phyloP scores from a whole-genome alignment of 2,329 filamentous ascomycete species.

The Arthroderma uncinatum region DNA sequence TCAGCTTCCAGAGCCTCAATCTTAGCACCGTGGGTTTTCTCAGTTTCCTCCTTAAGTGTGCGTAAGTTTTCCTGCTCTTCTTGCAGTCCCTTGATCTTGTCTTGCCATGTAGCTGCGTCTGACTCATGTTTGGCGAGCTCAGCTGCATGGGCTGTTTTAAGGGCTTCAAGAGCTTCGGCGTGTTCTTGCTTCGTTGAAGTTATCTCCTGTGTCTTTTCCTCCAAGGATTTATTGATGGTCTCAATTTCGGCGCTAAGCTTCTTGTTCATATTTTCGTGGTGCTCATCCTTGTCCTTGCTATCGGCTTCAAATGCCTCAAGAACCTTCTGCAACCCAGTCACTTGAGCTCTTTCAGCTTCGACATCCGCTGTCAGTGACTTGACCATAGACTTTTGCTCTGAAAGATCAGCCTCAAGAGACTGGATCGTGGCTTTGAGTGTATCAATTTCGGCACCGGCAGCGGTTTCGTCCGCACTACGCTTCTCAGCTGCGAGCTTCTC shows the following conservation, averaged over 20 bases:
- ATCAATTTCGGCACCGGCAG: slow-evolving; percentile 12
- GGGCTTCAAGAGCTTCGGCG: slow-evolving; percentile 22
- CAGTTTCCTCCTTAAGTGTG: slow-evolving; percentile 8
- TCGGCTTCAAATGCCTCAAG: slow-evolving; percentile 29
- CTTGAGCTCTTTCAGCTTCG: slow-evolving; percentile 20
- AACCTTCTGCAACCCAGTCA: slow-evolving; percentile 28
- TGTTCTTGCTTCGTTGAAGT: slow-evolving; percentile 25
- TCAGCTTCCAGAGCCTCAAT: slow-evolving; percentile 13
- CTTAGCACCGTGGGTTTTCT: slow-evolving; percentile 11
- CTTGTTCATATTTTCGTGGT: slow-evolving; percentile 26
- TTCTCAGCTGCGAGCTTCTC: slow-evolving; percentile 14
- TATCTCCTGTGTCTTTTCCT: slow-evolving; percentile 25
- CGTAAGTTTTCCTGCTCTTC: slow-evolving; percentile 13
- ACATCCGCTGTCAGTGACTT: slow-evolving; percentile 13
- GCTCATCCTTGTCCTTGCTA: slow-evolving; percentile 27
- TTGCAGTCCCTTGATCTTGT: slow-evolving; percentile 13
- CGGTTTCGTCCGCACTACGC: slow-evolving; percentile 13
- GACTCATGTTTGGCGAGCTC: slow-evolving; percentile 25
- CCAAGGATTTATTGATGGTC: slow-evolving; percentile 25
- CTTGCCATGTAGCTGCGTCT: slow-evolving; percentile 18
- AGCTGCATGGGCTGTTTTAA: slow-evolving; percentile 27
- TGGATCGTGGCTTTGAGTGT: slow-evolving; percentile 15
- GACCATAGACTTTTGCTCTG: slow-evolving; percentile 11
- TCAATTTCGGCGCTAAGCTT: slow-evolving; percentile 27
- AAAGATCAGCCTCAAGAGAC: slow-evolving; percentile 14